A percentile compares a stretch with the other conserved stretches of the same genome.
Evolutionary conservation across 805 yeast genomes (phyloP).

Genomic region (Danielia oregonensis): DNA sequence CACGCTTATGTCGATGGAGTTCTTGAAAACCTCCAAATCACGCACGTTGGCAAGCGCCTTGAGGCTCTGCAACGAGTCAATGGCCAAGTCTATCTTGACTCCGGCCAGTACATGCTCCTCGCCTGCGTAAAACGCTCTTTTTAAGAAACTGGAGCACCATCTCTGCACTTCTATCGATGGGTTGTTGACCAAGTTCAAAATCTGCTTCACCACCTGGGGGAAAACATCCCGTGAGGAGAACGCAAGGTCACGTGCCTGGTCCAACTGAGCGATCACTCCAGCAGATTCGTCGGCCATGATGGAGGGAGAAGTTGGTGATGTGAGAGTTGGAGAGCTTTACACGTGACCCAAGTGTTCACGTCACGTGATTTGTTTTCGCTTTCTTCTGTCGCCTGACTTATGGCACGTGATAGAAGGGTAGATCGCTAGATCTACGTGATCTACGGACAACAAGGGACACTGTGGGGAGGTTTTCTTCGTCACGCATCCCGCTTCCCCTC

Average conservation of each 20-base stretch:
- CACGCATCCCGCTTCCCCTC: too few species aligned
- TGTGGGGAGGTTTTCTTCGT: too few species aligned
- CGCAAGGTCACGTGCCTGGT: slow-evolving; percentile 38
- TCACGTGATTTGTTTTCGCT: too few species aligned
- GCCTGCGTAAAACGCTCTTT: slow-evolving; percentile 31
- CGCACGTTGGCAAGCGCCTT: slow-evolving; percentile 23
- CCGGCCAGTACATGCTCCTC: slow-evolving; percentile 22
- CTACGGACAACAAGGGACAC: too few species aligned
- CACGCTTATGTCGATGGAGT: slow-evolving; percentile 33
- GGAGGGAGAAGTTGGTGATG: not conserved
- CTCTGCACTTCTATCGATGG: slow-evolving; percentile 31
- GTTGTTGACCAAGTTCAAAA: slow-evolving; percentile 33
- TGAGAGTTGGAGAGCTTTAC: not conserved
- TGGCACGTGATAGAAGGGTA: too few species aligned
- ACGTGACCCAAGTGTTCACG: too few species aligned
- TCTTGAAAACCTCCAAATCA: slow-evolving; percentile 29
- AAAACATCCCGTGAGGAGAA: slow-evolving; percentile 26
- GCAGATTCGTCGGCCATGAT: slow-evolving; percentile 14
- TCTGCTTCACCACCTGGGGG: slow-evolving; percentile 42
- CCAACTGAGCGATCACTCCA: slow-evolving; percentile 25
- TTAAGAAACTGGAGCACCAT: slow-evolving; percentile 41
- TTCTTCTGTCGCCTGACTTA: too few species aligned
- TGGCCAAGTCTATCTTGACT: slow-evolving; percentile 36
- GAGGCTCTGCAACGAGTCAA: slow-evolving; percentile 35
- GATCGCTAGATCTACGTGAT: too few species aligned